Conservation (phyloP, 305 asterid species). For the Fraxinus ornus region DNA sequence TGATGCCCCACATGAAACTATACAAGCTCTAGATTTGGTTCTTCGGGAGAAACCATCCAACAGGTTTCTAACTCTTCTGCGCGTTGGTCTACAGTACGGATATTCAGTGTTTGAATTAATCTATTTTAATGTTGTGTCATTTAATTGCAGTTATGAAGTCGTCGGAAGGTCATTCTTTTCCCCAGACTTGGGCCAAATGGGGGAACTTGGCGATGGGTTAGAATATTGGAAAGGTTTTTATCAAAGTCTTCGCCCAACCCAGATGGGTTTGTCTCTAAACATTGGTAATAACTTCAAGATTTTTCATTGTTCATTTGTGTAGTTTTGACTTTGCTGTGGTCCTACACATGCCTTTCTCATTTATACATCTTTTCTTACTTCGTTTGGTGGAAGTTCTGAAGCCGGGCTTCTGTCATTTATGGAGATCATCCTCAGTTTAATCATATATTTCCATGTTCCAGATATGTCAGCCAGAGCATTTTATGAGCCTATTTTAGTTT, state of each 20-base stretch:
- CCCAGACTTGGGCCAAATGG: conserved; percentile 29
- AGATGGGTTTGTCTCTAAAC: conserved; percentile 84
- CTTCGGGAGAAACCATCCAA: conserved; percentile 57
- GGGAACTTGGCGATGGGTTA: conserved; percentile 57
- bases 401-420: background rate
- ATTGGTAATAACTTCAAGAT: conserved; percentile 45
- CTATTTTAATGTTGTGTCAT: background rate
- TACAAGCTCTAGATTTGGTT: conserved; percentile 81
- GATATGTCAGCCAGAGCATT: conserved; percentile 83
- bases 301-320: background rate
- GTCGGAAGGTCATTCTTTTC: conserved; percentile 78
- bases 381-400: background rate
- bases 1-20: conserved; percentile 67
- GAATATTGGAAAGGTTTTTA: conserved; percentile 78
- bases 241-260: conserved; percentile 85
- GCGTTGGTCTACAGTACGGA: background rate
- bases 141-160: conserved; percentile 46
- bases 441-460: conserved; percentile 33
- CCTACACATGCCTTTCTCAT: background rate
- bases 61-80: conserved; percentile 15
- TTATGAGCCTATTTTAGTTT: conserved; percentile 53
- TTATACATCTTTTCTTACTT: background rate
- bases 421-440: background rate
- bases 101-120: background rate
- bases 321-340: background rate